Percentiles rank a stretch among this genome's conserved stretches.
Conservation (phyloP, 805 yeast species). For the Yamadazyma philogaea region DNA sequence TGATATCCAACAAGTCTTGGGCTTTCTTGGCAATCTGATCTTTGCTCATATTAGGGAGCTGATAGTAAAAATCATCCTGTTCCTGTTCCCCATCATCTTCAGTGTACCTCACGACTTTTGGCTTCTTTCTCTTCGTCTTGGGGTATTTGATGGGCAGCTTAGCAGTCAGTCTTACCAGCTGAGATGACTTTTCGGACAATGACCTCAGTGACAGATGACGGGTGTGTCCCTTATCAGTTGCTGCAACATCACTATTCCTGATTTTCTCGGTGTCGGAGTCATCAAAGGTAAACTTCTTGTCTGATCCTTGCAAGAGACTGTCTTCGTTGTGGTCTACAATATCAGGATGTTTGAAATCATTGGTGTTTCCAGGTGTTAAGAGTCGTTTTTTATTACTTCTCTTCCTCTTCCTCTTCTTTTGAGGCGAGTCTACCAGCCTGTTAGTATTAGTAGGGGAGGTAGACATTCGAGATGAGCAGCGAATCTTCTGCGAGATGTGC, state of each 20-base stretch:
- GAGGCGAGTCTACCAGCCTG: background rate
- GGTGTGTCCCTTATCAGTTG: background rate
- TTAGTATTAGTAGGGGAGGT: background rate
- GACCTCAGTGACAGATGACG: background rate
- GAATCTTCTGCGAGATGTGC: background rate
- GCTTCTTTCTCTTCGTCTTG: background rate
- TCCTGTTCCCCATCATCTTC: slow-evolving; percentile 33
- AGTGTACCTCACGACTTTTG: slow-evolving; percentile 7
- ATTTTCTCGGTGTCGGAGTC: background rate
- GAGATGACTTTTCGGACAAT: background rate
- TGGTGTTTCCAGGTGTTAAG: background rate
- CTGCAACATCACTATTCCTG: background rate
- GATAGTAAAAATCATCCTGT: slow-evolving; percentile 18
- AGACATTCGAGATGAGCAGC: slow-evolving; percentile 5
- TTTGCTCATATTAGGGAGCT: slow-evolving; percentile 5
- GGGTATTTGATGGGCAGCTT: background rate
- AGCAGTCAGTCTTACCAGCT: background rate
- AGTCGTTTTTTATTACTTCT: slow-evolving; percentile 23
- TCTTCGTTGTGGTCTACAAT: background rate
- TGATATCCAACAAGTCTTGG: slow-evolving; percentile 26
- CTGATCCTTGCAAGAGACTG: background rate
- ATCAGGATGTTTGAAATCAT: background rate
- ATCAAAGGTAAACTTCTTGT: background rate
- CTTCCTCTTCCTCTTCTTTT: slow-evolving; percentile 27
- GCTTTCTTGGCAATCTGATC: slow-evolving; percentile 39